Evolutionary conservation across 805 yeast species (phyloP).

Genomic region (Maudiozyma barnettii): DNA sequence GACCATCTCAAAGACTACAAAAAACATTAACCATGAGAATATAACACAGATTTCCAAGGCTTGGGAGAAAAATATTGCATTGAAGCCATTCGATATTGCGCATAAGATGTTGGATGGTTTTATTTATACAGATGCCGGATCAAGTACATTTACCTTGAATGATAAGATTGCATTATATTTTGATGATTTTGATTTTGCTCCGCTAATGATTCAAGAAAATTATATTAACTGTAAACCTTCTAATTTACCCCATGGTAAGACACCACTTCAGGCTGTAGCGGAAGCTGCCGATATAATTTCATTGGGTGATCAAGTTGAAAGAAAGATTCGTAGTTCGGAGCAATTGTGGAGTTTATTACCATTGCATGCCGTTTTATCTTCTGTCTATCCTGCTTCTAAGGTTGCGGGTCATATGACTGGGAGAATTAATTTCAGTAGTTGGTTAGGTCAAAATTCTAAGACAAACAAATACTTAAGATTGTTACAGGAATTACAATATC

Average conservation of each 20-base stretch:
- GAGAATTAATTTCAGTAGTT: conserved; percentile 69
- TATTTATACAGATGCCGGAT: conserved; percentile 38
- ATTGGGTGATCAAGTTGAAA: conserved; percentile 73
- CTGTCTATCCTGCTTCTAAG: conserved; percentile 67
- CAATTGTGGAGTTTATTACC: conserved; percentile 94
- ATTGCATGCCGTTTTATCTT: conserved; percentile 76
- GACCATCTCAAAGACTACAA: conserved; percentile 69
- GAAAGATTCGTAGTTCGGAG: conserved; percentile 76
- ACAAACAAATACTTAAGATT: conserved; percentile 65
- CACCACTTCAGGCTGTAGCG: conserved; percentile 55
- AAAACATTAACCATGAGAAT: conserved; percentile 45
- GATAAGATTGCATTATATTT: conserved; percentile 85
- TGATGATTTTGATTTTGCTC: conserved; percentile 90
- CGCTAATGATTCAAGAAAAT: conserved; percentile 93
- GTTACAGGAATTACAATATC: conserved; percentile 82
- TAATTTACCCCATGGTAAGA: conserved; percentile 33
- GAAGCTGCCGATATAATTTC: conserved; percentile 82
- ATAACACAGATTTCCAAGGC: conserved; percentile 51
- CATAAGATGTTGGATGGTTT: conserved; percentile 55
- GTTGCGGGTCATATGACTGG: conserved; percentile 65
- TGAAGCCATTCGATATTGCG: conserved; percentile 87
- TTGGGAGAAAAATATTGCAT: conserved; percentile 85
- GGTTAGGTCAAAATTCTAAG: conserved; percentile 88
- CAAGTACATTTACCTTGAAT: conserved; percentile 49
- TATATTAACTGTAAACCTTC: conserved; percentile 61